Base-by-base conservation (phyloP, 176 grass and related monocot species). In the Zizania latifolia region DNA sequence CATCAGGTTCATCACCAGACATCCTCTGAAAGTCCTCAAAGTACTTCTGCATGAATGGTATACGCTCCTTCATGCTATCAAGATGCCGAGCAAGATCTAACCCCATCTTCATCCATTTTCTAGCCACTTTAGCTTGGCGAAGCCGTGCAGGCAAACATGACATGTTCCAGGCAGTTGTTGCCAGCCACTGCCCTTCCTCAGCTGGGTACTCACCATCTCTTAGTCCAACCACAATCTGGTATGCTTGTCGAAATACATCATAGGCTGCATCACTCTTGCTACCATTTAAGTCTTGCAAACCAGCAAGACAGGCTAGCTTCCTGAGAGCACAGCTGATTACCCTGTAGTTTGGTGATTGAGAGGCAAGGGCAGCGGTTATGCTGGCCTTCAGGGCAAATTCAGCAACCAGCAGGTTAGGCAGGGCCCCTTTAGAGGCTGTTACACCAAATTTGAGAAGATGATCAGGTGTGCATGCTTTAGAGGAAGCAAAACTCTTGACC, bases 151-250 rank as follows among this genome's bases (percentile, higher is more conserved):
- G 72, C 24, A 98, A 44, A 61, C 48, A 63, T 68, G 91, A 80
- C 79, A 83, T 98, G 63, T 98, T 98, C 95, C 95, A 98, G 55
- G 91, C 91, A 43, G 82, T 83, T 63, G 61, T 60, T 35, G 81
- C 79, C 68, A 98, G 89, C 95, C 95, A 98, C 78, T 88, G 78
- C 22, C 89, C 95, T 83, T 92, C 95, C 82, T 94, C 86, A 17
- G 27, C 64, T 72, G 95, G 91, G 76, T 94, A 98, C 66, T 94
- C 95, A 32, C 86, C 86, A 39, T 78, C 79, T 77, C 80, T 84
- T 70, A 98, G 87, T 68, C 95, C 95, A 68, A 98, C 75, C 45
- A 98, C 38, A 70, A 98, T 98, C 81, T 86, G 84, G 68, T 92
- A 92, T 34, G 95, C 95, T 84, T 92, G 83, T 84, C 59, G 83